A percentile compares a stretch with the other conserved stretches of the same genome.
phyloP scores from a whole-genome alignment of 345 rosid genomes.

The Cardamine resedifolia region DNA sequence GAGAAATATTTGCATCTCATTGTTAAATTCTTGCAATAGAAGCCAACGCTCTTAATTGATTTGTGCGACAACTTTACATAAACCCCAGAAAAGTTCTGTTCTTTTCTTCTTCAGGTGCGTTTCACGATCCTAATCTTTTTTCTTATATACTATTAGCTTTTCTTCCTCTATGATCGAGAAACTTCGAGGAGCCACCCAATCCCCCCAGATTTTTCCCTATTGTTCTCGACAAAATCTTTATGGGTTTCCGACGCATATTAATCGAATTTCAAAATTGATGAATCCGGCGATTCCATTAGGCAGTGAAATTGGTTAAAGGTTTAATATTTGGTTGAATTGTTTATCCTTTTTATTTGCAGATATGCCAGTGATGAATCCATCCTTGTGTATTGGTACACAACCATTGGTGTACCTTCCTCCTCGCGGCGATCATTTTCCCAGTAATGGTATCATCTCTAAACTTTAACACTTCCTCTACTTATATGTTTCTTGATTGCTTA shows the following conservation, averaged over 20 bases:
- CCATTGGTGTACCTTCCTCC: conserved; percentile 21
- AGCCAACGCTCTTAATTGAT: conserved; percentile 15
- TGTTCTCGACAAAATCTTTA: too few relatives aligned
- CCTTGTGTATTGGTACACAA: conserved; percentile 23
- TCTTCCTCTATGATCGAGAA: conserved; percentile 6
- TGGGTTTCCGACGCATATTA: background rate
- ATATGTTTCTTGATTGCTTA: background rate
- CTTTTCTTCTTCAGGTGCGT: conserved; percentile 14
- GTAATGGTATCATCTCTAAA: conserved; percentile 10
- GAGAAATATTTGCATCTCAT: background rate
- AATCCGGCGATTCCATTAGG: background rate
- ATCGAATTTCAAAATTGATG: background rate
- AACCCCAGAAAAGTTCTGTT: conserved; percentile 20
- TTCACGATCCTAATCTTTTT: background rate
- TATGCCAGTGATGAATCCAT: conserved; percentile 26
- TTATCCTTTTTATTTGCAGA: conserved; percentile 1
- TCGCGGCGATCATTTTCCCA: background rate
- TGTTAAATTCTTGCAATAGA: conserved; percentile 28
- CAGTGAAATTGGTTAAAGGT: conserved; percentile 5
- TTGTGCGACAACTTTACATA: conserved; percentile 19
- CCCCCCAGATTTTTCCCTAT: too few relatives aligned
- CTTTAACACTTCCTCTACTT: background rate
- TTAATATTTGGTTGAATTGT: background rate
- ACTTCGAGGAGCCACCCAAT: background rate
- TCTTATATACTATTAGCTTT: background rate